Base-by-base conservation (phyloP, 2,329 filamentous ascomycete species). In the Nemania sp. region DNA sequence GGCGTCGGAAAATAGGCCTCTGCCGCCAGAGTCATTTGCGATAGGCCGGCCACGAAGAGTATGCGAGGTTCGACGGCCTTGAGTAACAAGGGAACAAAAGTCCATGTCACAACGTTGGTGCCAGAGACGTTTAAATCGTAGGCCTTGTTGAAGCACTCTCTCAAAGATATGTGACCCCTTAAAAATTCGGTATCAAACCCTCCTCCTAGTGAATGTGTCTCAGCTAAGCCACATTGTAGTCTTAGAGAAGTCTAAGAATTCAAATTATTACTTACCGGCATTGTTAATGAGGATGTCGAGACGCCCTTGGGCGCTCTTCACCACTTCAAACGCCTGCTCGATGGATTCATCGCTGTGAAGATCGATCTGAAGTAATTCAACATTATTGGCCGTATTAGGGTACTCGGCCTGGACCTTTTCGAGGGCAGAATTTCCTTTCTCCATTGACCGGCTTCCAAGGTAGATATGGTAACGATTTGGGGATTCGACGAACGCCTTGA, bases 261-360 rank as follows among this genome's bases (percentile, higher is more conserved):
- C 34, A 46, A 41, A 15, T 4, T 17, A 26, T 17, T 26, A 52
- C 64, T 9, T 67, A 74, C 79, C 81, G 0, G 78, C 82, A 49
- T 86, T 85, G 68, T 84, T 84, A 53, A 86, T 66, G 15, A 86
- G 72, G 1, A 72, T 67, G 44, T 86, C 81, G 2, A 86, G 33
- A 11, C 66, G 72, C 11, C 76, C 78, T 55, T 72, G 72, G 12
- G 69, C 70, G n/a, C 63, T 56, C 15, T 70, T 41, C 14, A 86
- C 69, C 0, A 69, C 51, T 22, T 77, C 68, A 53, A 75, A 75
- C 0, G 78, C 77, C 2, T 66, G 64, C 2, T 73, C 57, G 54
- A 86, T 82, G 0, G 78, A 44, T 0, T 52, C 41, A 11, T 52
- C 49, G 19, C 49, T 45, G 14, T 23, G 6, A 1, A 52, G 20